Evolutionary conservation across 805 yeast species (phyloP), one percentile per base, ranked within the genome.

Genomic region (Ogataea sp.): DNA sequence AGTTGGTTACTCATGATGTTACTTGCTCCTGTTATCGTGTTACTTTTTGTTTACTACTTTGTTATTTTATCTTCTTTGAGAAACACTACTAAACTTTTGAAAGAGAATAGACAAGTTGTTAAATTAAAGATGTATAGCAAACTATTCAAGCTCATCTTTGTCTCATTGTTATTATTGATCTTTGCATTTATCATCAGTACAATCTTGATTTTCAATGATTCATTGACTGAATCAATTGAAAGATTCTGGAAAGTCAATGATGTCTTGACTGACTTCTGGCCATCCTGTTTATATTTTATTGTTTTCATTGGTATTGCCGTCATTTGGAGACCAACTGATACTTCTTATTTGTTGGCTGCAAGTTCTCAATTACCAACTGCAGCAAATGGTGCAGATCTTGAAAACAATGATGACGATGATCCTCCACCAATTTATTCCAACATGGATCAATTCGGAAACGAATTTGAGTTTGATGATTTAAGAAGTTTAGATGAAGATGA

Each of bases 301-400:
- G 89, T 89, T 29, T 89, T 93, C 58, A 73, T 82, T 51, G 75
- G 88, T 9, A 71, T 93, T 46, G 85, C 96, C 5, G 77, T 88
- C 67, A 75, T 93, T 46, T 93, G 98, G 98, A 81, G 98, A 61
- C 99, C 99, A 39, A 90, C 97, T 0, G 93, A 83, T 50, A 87
- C 95, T 31, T 88, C 96, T 42, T 84, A 89, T 53, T 81, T 94
- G 76, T 75, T 93, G 55, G 97, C 97, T 11, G 89, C 89, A 45
- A 85, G 96, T 2, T 86, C 87, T 39, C 97, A 93, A 64, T 68
- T 93, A 34, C 93, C 96, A 47, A 83, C 55, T 8, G 44, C 51
- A 24, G 85, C 82, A 45, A 72, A 70, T 42, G 80, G 74, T 28
- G 83, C 74, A 11, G 88, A 76, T 32, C 83, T 39, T 2, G 48